These are phyloP conservation scores for Sarcomyxa edulis DNA, from an alignment of 768 basidiomycete genomes.

Conservation along the genomic window DNA sequence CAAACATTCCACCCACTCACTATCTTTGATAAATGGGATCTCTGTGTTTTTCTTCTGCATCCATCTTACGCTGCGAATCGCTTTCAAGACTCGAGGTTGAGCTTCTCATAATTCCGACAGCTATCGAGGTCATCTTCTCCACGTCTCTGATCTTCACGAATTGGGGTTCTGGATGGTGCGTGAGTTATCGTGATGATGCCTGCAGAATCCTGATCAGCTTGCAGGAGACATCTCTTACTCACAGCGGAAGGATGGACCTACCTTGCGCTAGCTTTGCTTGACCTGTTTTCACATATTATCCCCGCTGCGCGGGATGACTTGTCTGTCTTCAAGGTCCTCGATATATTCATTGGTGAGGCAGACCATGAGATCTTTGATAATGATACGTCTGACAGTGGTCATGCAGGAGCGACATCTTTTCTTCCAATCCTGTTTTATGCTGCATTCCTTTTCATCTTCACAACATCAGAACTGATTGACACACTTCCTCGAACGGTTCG, in stretches of 20 bases:
- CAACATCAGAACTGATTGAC: conserved; percentile 43
- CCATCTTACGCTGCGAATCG: conserved; percentile 66
- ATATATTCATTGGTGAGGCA: conserved; percentile 62
- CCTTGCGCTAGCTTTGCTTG: conserved; percentile 53
- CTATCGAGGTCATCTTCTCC: conserved; percentile 57
- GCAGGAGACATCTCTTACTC: conserved; percentile 54
- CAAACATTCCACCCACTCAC: background rate
- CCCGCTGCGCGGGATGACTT: conserved; percentile 45
- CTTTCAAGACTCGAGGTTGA: conserved; percentile 41
- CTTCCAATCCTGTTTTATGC: conserved; percentile 62
- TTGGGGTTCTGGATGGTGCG: conserved; percentile 44
- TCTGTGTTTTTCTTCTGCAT: conserved; percentile 63
- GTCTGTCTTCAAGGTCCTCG: conserved; percentile 43
- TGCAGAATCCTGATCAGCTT: conserved; percentile 2
- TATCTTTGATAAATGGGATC: conserved; percentile 34
- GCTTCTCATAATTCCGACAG: conserved; percentile 56
- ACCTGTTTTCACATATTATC: conserved; percentile 52
- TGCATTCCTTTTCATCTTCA: conserved; percentile 56
- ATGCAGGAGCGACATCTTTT: conserved; percentile 51
- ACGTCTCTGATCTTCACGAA: conserved; percentile 45
- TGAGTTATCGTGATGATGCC: conserved; percentile 8
- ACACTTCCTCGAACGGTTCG: conserved; percentile 47
- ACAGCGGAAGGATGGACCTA: conserved; percentile 58
- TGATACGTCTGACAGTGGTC: background rate
- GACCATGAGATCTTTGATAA: conserved; percentile 7